These are phyloP conservation scores for Austroboletus niveus DNA, from an alignment of 1,284 basidiomycete species.

Conservation along the genomic window DNA sequence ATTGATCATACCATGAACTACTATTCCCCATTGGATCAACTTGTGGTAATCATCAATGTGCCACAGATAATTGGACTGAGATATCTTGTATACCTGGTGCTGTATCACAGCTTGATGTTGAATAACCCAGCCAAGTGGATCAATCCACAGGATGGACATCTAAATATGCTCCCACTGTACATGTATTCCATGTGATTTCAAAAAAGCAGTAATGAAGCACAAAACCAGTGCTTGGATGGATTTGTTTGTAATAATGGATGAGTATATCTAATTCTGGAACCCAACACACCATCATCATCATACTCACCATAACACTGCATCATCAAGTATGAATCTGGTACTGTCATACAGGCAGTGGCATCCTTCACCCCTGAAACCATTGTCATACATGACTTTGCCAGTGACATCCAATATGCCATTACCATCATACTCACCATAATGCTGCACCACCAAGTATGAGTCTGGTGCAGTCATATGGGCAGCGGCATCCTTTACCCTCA, in stretches of 20 bases:
- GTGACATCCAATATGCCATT: too few species aligned
- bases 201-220: not conserved
- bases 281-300: too few species aligned
- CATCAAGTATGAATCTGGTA: slow-evolving; percentile 28
- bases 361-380: too few species aligned
- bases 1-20: slow-evolving; percentile 46
- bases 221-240: slow-evolving; percentile 2
- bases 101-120: slow-evolving; percentile 19
- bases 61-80: slow-evolving; percentile 30
- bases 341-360: too few species aligned
- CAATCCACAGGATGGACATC: slow-evolving; percentile 4
- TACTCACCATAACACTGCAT: too few species aligned
- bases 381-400: too few species aligned
- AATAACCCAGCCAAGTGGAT: slow-evolving; percentile 20
- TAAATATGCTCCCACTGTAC: not conserved
- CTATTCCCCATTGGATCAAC: slow-evolving; percentile 47
- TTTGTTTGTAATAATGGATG: not conserved
- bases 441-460: too few species aligned
- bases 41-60: slow-evolving; percentile 52
- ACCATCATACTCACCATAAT: too few species aligned
- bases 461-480: too few species aligned
- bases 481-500: too few species aligned
- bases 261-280: not conserved
- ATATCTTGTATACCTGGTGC: not conserved
- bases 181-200: not conserved